Evolutionary conservation across 2,329 filamentous ascomycete species (phyloP), one percentile per base, ranked within the genome.

Genomic region (Talaromyces sp.): DNA sequence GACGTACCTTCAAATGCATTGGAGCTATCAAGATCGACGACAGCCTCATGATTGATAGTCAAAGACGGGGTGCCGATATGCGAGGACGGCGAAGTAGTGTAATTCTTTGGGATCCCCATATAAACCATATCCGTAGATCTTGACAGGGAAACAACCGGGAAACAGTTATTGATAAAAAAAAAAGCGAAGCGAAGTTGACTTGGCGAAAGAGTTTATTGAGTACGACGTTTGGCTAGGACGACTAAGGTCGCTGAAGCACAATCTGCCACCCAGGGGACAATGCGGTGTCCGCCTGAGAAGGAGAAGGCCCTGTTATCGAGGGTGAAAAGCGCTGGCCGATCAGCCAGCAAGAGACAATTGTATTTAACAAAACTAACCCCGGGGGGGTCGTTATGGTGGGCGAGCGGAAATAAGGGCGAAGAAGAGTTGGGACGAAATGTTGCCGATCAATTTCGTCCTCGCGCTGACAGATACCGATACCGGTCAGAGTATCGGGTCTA

Each of bases 191-290:
- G 41, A 29, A 21, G 55, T 54, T 56, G 54, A 57, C 38, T 19
- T 10, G 21, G 24, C n/a, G 19, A 24, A 46, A 46, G 43, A 46
- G 43, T 24, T 46, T 10, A 17, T 12, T 46, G n/a, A 58, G 31
- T 32, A 61, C 59, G 55, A 61, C 50, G 50, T 58, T 52, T 48
- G 57, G 56, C 56, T 62, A 38, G 41, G 60, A 62, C 60, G 60
- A 62, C 56, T 53, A 31, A 48, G 70, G 70, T 73, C 70, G 83
- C 88, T 89, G 89, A 89, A 94, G 91, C 92, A 90, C 91, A 92
- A 89, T 91, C 92, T 95, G 87, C 90, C 87, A 84, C 91, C 86
- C 91, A 95, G 91, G 93, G 91, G 92, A 92, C 89, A 85, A 88
- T 91, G 89, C 86, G 86, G 88, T 83, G 89, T 90, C 83, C 90